Evolutionary conservation across 257 asterid species (phyloP), one percentile per base, ranked within the genome.

Genomic region (Solanum arcanum): DNA sequence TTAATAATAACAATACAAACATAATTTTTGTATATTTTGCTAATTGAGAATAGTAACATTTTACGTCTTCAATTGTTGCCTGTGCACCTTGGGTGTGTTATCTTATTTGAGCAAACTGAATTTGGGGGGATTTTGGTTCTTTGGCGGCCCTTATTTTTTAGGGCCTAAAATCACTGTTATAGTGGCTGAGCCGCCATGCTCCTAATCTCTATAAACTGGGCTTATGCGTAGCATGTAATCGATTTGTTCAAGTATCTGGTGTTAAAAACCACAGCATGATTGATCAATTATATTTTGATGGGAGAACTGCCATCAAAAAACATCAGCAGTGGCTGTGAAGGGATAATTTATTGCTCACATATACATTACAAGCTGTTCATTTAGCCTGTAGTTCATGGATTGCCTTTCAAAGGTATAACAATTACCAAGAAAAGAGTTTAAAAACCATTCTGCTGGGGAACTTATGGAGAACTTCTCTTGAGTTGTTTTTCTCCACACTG

Each of bases 261-360:
- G 91, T 92, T 13, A 2, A 56, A 12, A 89, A 29, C 13, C 86
- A 89, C 15, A 88, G 89, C 12, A 16, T 20, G 66, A 88, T 89
- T 44, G 91, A 92, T 66, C 91, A 92, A 84, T 12, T 46, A 66
- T 89, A 92, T 15, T 89, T 90, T 2, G 83, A 62, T 5, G 91
- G 85, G 3, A 1, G 6, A n/a, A 69, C 47, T 10, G 37, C 7
- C 7, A 87, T 91, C 76, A 9, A 1, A 3, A 1, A 23, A 69
- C 41, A 25, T 13, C 83, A 70, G 46, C 44, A 29, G 86, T 87
- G 52, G 88, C 90, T 4, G 82, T 92, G 59, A 86, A 0, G 64
- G 68, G 31, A 31, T 90, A 12, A 9, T 33, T 3, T 92, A 39
- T 25, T 44, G 68, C 31, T 52, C 13, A 88, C 92, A 8, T 92